Conservation (phyloP, 345 rosid species). For the Passiflora organensis region DNA sequence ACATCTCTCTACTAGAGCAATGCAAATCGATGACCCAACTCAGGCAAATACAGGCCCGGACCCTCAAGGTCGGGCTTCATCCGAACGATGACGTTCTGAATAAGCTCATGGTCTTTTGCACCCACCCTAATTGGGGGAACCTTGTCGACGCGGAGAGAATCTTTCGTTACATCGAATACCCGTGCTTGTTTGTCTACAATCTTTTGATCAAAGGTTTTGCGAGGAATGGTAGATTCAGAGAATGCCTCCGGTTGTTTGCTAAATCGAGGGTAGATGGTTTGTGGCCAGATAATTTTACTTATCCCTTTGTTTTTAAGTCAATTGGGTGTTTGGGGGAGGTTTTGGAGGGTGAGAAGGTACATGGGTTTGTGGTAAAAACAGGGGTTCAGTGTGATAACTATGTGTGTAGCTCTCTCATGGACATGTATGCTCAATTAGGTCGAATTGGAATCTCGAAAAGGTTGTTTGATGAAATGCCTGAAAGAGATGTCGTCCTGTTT, state of each 20-base stretch:
- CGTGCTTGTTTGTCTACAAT: slow-evolving; percentile 46
- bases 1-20: slow-evolving; percentile 32
- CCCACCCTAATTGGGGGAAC: slow-evolving; percentile 30
- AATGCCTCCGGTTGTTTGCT: slow-evolving; percentile 40
- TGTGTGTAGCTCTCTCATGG: slow-evolving; percentile 58
- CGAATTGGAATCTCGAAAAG: slow-evolving; percentile 23
- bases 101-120: slow-evolving; percentile 41
- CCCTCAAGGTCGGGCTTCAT: slow-evolving; percentile 38
- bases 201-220: slow-evolving; percentile 53
- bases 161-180: slow-evolving; percentile 21
- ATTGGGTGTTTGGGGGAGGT: slow-evolving; percentile 20
- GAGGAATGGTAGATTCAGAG: slow-evolving; percentile 30
- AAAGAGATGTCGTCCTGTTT: slow-evolving; percentile 64
- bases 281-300: slow-evolving; percentile 70
- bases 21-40: slow-evolving; percentile 39
- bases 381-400: slow-evolving; percentile 56
- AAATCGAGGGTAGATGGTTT: slow-evolving; percentile 45
- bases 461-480: slow-evolving; percentile 69
- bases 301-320: slow-evolving; percentile 52
- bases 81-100: slow-evolving; percentile 25
- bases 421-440: slow-evolving; percentile 54
- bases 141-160: slow-evolving; percentile 33
- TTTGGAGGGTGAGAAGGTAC: slow-evolving; percentile 42
- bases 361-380: slow-evolving; percentile 48
- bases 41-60: slow-evolving; percentile 44